These are phyloP conservation scores for Albifimbria verrucaria DNA, from an alignment of 2,329 filamentous ascomycete genomes.

Conservation along the genomic window DNA sequence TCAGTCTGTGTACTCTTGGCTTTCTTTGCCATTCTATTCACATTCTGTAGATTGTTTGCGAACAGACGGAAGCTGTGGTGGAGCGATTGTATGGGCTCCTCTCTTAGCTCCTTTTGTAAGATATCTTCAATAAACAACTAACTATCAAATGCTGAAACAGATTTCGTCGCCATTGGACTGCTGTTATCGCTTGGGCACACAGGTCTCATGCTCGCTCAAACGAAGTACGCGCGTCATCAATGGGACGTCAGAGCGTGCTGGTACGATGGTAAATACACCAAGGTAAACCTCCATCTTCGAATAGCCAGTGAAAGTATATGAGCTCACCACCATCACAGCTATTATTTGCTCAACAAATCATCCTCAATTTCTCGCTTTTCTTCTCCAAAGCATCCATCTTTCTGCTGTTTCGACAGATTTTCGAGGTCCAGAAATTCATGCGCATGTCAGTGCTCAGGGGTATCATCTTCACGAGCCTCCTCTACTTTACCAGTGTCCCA, in stretches of 20 bases:
- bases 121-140: background rate
- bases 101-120: background rate
- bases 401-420: background rate
- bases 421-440: background rate
- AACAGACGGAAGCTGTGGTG: background rate
- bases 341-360: background rate
- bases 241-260: background rate
- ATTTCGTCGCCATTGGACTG: background rate
- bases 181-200: background rate
- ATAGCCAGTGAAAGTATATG: background rate
- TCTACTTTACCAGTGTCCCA: background rate
- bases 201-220: background rate
- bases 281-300: background rate
- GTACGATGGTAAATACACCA: background rate
- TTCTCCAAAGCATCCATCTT: slow-evolving; percentile 1
- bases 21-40: background rate
- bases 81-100: background rate
- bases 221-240: background rate
- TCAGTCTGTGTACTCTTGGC: background rate
- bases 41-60: background rate
- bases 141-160: background rate
- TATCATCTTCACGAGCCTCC: background rate
- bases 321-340: background rate
- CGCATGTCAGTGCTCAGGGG: background rate
- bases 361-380: background rate